Percentiles rank a stretch among this genome's conserved stretches.
phyloP scores from a whole-genome alignment of 164 flowering plant species.

The Santalum album region DNA sequence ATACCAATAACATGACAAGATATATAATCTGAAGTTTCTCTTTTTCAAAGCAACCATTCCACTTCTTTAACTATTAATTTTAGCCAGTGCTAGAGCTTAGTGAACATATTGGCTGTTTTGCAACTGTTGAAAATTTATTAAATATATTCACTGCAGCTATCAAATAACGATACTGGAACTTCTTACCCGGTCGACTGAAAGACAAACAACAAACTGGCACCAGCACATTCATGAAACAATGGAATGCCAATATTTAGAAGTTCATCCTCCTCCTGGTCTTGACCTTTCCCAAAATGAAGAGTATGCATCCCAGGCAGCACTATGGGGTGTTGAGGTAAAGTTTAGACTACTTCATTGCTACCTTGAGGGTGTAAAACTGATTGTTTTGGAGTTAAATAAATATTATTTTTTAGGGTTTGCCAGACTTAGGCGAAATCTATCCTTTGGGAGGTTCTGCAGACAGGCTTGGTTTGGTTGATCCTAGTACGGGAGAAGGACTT shows the following conservation, averaged over 20 bases:
- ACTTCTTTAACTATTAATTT: no score
- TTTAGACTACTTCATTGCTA: slow-evolving; percentile 6
- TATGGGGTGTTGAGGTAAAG: slow-evolving; percentile 93
- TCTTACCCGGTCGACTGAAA: slow-evolving; percentile 43
- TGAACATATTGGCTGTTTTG: no score
- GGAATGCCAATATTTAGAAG: slow-evolving; percentile 46
- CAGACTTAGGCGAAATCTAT: slow-evolving; percentile 89
- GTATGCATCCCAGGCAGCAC: slow-evolving; percentile 90
- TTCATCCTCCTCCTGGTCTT: slow-evolving; percentile 65
- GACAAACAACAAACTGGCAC: slow-evolving; percentile 29
- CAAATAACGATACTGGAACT: slow-evolving; percentile 74
- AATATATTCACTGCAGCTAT: slow-evolving; percentile 43
- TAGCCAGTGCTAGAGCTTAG: no score
- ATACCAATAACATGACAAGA: no score
- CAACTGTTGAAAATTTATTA: no score
- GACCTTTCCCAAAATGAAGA: slow-evolving; percentile 73
- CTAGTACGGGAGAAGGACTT: slow-evolving; percentile 85
- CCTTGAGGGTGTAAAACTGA: not conserved
- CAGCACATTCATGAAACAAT: slow-evolving; percentile 25
- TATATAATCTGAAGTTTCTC: no score
- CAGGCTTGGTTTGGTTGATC: slow-evolving; percentile 90
- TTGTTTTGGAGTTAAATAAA: not conserved
- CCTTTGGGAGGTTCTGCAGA: slow-evolving; percentile 97
- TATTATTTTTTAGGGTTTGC: slow-evolving; percentile 64
- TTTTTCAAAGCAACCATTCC: no score